A percentile compares a stretch with the other conserved stretches of the same genome.
These are phyloP conservation scores for Solanum hybrid DNA, from an alignment of 305 asterid species.

Conservation along the genomic window DNA sequence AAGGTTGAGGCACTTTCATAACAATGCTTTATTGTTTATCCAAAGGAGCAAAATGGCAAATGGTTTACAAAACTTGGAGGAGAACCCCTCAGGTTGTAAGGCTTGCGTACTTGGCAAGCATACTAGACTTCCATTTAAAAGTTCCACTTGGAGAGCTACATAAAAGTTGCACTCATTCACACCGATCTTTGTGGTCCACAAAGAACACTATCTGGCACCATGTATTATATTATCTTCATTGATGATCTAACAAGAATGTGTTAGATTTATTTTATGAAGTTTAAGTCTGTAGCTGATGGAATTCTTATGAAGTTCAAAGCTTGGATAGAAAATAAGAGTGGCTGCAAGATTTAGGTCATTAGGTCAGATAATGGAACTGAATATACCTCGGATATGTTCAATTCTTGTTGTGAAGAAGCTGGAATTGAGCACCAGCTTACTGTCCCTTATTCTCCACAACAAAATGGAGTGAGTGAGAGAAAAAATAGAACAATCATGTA, in stretches of 20 bases:
- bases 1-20: background rate
- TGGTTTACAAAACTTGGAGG: no score
- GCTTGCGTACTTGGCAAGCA: background rate
- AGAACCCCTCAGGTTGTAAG: no score
- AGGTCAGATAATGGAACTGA: background rate
- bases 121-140: background rate
- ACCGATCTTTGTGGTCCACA: no score
- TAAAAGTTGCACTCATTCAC: background rate
- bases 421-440: background rate
- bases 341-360: background rate
- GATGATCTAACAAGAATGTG: background rate
- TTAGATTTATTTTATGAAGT: background rate
- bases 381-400: background rate
- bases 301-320: background rate
- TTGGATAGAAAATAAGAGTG: background rate
- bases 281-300: background rate
- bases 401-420: background rate
- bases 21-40: background rate
- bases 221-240: background rate
- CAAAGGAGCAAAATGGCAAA: background rate
- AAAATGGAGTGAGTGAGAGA: background rate
- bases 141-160: no score
- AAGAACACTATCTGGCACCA: background rate
- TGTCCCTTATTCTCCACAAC: background rate
- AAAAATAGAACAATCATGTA: background rate